Percentiles rank a stretch among this genome's conserved stretches.
Conservation (phyloP, 495 filamentous ascomycete genomes). For the Penicillium malachiteum region DNA sequence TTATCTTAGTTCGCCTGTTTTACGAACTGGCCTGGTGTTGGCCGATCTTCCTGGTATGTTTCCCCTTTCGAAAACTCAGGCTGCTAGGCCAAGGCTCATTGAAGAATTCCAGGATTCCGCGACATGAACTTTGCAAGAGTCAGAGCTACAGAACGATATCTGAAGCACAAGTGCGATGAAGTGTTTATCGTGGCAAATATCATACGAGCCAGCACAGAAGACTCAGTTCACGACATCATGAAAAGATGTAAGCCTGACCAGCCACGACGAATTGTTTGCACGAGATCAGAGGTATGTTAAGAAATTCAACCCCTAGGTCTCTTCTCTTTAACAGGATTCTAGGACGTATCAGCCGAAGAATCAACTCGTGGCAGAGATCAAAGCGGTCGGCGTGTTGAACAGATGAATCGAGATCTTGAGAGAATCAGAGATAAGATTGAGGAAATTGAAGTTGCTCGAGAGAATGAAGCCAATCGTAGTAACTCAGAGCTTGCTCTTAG, state of each 20-base stretch:
- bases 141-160: conserved; percentile 26
- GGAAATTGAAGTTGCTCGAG: background rate
- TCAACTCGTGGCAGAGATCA: background rate
- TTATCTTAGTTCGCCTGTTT: conserved; percentile 27
- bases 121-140: conserved; percentile 33
- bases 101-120: conserved; percentile 13
- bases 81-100: background rate
- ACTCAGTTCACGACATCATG: background rate
- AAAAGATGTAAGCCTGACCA: background rate
- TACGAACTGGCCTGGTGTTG: conserved; percentile 29
- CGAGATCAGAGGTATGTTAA: conserved; percentile 2
- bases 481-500: no score
- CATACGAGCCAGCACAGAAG: conserved; percentile 17
- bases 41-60: conserved; percentile 35
- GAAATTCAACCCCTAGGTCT: no score
- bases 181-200: conserved; percentile 30
- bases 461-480: no score
- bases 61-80: background rate
- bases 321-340: background rate
- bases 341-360: background rate
- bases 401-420: background rate
- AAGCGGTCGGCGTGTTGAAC: background rate
- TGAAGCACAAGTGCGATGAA: conserved; percentile 25
- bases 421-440: background rate
- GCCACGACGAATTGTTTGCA: background rate